phyloP scores from a whole-genome alignment of 108 stramenopile genomes.

The Stephanodiscus triporus region DNA sequence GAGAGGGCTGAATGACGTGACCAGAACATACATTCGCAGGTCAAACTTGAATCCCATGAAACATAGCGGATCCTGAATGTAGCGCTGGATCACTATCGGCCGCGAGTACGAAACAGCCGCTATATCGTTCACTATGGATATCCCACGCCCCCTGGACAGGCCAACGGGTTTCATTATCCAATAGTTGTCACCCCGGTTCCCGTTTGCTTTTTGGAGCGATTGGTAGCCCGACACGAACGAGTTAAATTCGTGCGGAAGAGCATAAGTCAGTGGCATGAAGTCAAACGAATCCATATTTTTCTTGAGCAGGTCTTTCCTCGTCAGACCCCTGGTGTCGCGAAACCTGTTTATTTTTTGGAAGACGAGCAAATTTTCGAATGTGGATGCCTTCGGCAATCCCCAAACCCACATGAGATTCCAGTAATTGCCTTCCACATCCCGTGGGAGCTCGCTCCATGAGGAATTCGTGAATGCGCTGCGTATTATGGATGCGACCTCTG shows the following conservation, averaged over 20 bases:
- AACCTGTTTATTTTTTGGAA: constrained; percentile 56
- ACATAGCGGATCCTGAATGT: constrained; percentile 81
- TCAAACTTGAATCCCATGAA: constrained; percentile 88
- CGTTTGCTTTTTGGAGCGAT: constrained; percentile 16
- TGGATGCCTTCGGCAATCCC: constrained; percentile 39
- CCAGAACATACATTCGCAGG: constrained; percentile 86
- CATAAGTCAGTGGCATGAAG: constrained; percentile 83
- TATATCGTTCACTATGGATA: constrained; percentile 68
- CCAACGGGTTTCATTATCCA: constrained; percentile 91
- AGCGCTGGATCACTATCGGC: constrained; percentile 70
- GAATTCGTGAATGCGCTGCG: constrained; percentile 24
- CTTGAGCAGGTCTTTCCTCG: constrained; percentile 71
- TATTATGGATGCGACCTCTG: constrained; percentile 39
- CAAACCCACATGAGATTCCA: constrained; percentile 56
- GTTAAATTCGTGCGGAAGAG: constrained; percentile 72
- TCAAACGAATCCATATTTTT: constrained; percentile 61
- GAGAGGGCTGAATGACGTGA: constrained; percentile 79
- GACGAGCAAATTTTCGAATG: constrained; percentile 35
- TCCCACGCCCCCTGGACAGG: constrained; percentile 81
- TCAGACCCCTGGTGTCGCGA: constrained; percentile 36
- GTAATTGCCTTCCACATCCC: background rate
- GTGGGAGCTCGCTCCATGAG: constrained; percentile 26
- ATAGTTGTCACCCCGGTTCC: constrained; percentile 17
- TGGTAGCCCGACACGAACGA: constrained; percentile 44
- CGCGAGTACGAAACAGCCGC: constrained; percentile 65